A percentile compares a stretch with the other conserved stretches of the same genome.
Evolutionary conservation across 2,329 filamentous ascomycete genomes (phyloP).

Genomic region (Beauveria scarabaeidicola): DNA sequence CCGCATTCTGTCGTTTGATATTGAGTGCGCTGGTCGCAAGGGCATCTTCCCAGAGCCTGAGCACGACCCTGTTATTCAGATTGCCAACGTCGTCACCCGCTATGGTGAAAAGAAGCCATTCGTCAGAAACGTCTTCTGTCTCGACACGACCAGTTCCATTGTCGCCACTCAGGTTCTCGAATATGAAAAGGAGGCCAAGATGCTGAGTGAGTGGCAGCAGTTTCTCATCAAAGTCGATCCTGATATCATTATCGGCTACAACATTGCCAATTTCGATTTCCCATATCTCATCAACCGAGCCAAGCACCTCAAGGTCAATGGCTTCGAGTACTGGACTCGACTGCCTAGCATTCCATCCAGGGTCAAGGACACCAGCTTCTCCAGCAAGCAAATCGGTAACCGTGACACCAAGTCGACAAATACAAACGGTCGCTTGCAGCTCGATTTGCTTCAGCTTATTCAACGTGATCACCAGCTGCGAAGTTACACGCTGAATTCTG

Average conservation of each 20-base stretch:
- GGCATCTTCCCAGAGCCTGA: conserved; percentile 93
- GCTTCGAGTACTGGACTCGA: conserved; percentile 83
- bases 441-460: conserved; percentile 89
- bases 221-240: conserved; percentile 88
- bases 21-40: conserved; percentile 95
- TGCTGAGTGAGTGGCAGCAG: conserved; percentile 87
- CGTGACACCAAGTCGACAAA: conserved; percentile 92
- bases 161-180: conserved; percentile 90
- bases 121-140: conserved; percentile 89
- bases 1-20: conserved; percentile 91
- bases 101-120: conserved; percentile 97
- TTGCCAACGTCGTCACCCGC: conserved; percentile 88
- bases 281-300: conserved; percentile 89
- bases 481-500: conserved; percentile 96
- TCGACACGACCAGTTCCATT: conserved; percentile 86
- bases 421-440: conserved; percentile 84
- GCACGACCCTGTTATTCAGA: conserved; percentile 91
- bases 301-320: conserved; percentile 67
- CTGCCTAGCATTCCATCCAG: conserved; percentile 62
- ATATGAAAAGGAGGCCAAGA: conserved; percentile 71
- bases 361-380: conserved; percentile 75
- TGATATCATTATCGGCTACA: conserved; percentile 98
- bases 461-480: conserved; percentile 91
- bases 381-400: conserved; percentile 97
- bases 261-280: conserved; percentile 98